Base-by-base conservation (phyloP, 768 basidiomycete genomes). In the Boletus subparvulus region DNA sequence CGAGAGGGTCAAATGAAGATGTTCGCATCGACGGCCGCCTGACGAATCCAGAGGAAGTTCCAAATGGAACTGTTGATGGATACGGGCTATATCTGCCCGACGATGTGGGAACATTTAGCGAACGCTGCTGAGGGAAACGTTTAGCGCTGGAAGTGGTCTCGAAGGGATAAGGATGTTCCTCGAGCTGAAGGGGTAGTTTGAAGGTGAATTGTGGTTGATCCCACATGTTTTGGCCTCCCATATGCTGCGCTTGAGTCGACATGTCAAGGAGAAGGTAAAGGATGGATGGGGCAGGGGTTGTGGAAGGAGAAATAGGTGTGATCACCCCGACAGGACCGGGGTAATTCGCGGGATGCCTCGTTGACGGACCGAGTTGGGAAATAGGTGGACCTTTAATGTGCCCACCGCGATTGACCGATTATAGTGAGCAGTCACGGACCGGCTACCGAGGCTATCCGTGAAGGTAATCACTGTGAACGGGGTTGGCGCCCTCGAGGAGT, bases 171-270 rank as follows among this genome's bases (percentile, higher is more conserved):
- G 61, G 44, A 3, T 56, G 55, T 24, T 73, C 70, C 24, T 73
- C 70, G 45, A 73, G 72, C 26, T 72, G 66, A 10, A 65, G 59
- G 11, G 66, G 48, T 4, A 58, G 65, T 12, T 47, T 60, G 47
- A 65, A 45, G 3, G 55, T 3, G 50, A 57, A 65, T 11, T 60
- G 61, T 0, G 46, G 26, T 3, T 61, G 60, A 40, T 62, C 56
- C 72, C 70, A 71, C 7, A 54, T 16, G 41, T 47, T 50, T 24
- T 61, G 56, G 12, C 35, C 42, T 0, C 35, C 55, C 42, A 55
- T 47, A 24, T 46, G 45, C 3, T 64, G 69, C 0, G 65, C 54
- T 41, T 65, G 62, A 0, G 60, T 60, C 9, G 72, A 63, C 70
- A 73, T 73, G 47, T n/a, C 43, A 4, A 33, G 35, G 14, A 11